Evolutionary conservation across 305 asterid genomes (phyloP).

Genomic region (Solanum hybrid): DNA sequence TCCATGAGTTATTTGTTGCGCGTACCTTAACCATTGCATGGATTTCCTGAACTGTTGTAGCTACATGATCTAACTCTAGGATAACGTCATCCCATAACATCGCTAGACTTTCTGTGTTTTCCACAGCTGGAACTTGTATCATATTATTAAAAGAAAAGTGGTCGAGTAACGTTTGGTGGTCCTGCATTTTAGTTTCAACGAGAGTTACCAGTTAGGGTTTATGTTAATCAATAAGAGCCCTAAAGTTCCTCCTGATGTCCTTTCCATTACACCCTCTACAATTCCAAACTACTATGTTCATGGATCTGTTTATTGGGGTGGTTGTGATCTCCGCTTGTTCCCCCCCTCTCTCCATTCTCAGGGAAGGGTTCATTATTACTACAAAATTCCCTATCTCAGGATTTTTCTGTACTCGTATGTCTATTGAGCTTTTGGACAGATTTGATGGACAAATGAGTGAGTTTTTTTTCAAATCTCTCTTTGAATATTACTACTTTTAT

Average conservation of each 20-base stretch:
- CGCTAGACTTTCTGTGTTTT: background rate
- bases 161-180: background rate
- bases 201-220: background rate
- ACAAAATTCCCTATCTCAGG: background rate
- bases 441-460: background rate
- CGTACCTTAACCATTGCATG: background rate
- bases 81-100: background rate
- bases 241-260: background rate
- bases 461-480: background rate
- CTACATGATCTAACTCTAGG: background rate
- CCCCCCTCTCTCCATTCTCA: background rate
- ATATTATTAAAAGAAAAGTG: background rate
- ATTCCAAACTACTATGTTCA: background rate
- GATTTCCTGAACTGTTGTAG: background rate
- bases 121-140: background rate
- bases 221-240: background rate
- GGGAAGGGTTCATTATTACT: background rate
- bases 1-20: background rate
- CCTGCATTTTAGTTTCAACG: background rate
- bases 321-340: too few relatives aligned
- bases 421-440: background rate
- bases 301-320: background rate
- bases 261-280: background rate
- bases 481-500: background rate
- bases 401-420: background rate